phyloP scores from a whole-genome alignment of 1,284 basidiomycete genomes.

The Chiua sp. region DNA sequence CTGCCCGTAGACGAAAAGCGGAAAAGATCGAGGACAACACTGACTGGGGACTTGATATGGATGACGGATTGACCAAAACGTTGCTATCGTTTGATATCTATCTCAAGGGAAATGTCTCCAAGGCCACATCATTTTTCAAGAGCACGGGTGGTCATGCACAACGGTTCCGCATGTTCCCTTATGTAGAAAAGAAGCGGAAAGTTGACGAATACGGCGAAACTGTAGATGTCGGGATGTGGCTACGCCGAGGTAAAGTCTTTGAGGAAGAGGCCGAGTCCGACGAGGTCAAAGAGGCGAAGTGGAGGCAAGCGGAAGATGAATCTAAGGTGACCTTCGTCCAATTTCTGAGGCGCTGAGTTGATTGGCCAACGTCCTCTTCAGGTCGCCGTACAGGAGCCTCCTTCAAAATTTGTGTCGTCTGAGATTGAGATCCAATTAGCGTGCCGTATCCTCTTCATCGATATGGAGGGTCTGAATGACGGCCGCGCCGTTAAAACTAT shows the following conservation, averaged over 20 bases:
- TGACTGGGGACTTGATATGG: slow-evolving; percentile 77
- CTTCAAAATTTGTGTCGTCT: slow-evolving; percentile 89
- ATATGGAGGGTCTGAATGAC: slow-evolving; percentile 96
- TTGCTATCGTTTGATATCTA: slow-evolving; percentile 95
- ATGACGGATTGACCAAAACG: slow-evolving; percentile 74
- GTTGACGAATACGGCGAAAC: slow-evolving; percentile 98
- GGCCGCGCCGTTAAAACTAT: slow-evolving; percentile 97
- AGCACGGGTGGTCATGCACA: slow-evolving; percentile 68
- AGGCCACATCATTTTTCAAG: slow-evolving; percentile 86
- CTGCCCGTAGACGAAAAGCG: slow-evolving; percentile 44
- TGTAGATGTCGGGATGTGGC: slow-evolving; percentile 93
- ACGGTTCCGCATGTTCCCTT: slow-evolving; percentile 96
- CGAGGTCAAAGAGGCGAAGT: slow-evolving; percentile 77
- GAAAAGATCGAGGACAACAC: slow-evolving; percentile 58
- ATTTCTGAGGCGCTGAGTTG: not conserved
- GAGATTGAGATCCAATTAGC: slow-evolving; percentile 78
- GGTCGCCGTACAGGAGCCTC: slow-evolving; percentile 80
- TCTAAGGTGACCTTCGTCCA: slow-evolving; percentile 52
- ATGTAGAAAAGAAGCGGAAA: slow-evolving; percentile 89
- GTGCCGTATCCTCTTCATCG: slow-evolving; percentile 89
- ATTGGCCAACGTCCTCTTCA: slow-evolving; percentile 34
- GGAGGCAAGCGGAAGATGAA: slow-evolving; percentile 80
- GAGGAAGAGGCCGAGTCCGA: slow-evolving; percentile 89
- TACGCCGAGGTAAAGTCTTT: slow-evolving; percentile 86
- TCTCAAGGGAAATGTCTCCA: slow-evolving; percentile 91